These are phyloP conservation scores for Silene latifolia DNA, from an alignment of 148 eudicot species.

Conservation along the genomic window DNA sequence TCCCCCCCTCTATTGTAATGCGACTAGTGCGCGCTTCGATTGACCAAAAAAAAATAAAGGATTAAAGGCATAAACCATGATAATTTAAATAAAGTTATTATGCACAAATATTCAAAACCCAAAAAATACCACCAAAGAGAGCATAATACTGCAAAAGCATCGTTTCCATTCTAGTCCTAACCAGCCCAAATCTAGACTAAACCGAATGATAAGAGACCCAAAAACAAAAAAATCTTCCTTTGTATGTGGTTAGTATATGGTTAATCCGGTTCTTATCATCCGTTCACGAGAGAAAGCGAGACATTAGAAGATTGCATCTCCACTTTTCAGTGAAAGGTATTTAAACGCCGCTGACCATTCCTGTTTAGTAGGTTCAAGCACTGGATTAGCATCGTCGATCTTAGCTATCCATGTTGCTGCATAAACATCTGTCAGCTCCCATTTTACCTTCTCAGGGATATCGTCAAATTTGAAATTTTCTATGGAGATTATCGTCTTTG, in stretches of 20 bases:
- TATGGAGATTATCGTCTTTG: background rate
- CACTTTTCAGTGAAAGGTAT: constrained; percentile 27
- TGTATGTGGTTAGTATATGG: constrained; percentile 17
- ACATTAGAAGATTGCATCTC: background rate
- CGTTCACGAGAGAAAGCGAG: background rate
- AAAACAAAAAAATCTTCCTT: background rate
- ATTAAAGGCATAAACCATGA: constrained; percentile 4
- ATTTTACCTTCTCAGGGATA: constrained; percentile 39
- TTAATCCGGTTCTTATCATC: background rate
- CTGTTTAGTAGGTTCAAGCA: constrained; percentile 32
- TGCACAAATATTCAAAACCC: constrained; percentile 15
- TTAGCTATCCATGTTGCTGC: constrained; percentile 38
- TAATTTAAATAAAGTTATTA: constrained; percentile 17
- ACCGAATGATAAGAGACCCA: background rate
- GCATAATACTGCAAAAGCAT: too few relatives aligned
- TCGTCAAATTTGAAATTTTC: constrained; percentile 40
- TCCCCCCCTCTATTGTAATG: too few relatives aligned
- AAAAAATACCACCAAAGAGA: background rate
- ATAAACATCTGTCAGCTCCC: constrained; percentile 37
- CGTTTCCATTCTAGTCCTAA: background rate
- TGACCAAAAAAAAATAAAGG: too few relatives aligned
- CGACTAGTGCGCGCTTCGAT: too few relatives aligned
- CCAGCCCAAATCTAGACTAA: background rate
- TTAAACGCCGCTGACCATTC: constrained; percentile 48
- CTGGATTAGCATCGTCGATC: constrained; percentile 19